Evolutionary conservation across 148 eudicot genomes (phyloP).

Genomic region (Spergularia bocconei): DNA sequence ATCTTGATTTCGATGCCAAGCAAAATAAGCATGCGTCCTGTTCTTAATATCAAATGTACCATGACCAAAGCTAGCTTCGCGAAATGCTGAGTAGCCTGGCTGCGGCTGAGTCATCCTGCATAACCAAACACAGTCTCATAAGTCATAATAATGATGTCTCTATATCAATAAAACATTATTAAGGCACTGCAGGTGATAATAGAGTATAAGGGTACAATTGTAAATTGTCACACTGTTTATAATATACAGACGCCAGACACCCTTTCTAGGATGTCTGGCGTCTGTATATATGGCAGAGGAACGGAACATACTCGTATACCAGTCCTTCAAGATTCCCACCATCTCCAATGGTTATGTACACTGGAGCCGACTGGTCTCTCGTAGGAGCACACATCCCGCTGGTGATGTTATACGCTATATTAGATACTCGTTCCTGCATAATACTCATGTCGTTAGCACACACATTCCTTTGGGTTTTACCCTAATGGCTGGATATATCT

Average conservation of each 20-base stretch:
- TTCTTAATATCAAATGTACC: constrained; percentile 75
- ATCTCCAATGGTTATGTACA: constrained; percentile 83
- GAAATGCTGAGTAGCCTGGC: constrained; percentile 71
- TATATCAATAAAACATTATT: too few relatives aligned
- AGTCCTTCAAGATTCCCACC: constrained; percentile 89
- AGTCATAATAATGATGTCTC: too few relatives aligned
- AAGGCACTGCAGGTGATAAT: too few relatives aligned
- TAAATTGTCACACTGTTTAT: too few relatives aligned
- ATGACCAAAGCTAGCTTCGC: constrained; percentile 93
- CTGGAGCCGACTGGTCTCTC: constrained; percentile 65
- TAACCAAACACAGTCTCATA: neutral
- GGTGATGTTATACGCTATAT: constrained; percentile 66
- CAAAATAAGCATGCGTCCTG: constrained; percentile 70
- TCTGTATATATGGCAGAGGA: neutral
- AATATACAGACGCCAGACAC: too few relatives aligned
- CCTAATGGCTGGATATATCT: too few relatives aligned
- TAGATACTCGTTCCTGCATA: constrained; percentile 71
- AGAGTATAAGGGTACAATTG: too few relatives aligned
- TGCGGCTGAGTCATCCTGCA: constrained; percentile 86
- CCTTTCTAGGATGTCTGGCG: neutral
- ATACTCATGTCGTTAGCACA: neutral
- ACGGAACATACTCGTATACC: constrained; percentile 49
- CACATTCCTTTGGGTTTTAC: too few relatives aligned
- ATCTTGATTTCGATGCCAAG: constrained; percentile 90
- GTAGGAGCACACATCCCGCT: constrained; percentile 56